Conservation (phyloP, 164 flowering plant species). For the Tetrastigma voinierianum region DNA sequence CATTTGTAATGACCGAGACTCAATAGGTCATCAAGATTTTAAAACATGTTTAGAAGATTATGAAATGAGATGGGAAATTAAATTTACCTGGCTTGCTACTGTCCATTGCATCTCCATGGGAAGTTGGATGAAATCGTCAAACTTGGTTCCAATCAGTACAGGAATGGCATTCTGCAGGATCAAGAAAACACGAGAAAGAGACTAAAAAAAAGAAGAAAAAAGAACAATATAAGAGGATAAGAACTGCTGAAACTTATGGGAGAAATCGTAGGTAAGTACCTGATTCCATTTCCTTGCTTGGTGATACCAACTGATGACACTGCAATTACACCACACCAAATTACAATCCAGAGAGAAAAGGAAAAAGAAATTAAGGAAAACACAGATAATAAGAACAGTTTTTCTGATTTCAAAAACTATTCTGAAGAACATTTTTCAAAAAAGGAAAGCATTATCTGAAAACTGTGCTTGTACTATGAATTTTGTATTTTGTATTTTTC, state of each 20-base stretch:
- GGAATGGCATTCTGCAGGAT: conserved; percentile 41
- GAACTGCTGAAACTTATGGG: not conserved
- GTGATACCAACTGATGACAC: conserved; percentile 40
- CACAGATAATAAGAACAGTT: no score
- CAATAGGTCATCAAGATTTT: not conserved
- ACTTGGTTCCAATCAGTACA: conserved; percentile 43
- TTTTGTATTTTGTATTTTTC: no score
- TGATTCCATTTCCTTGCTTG: conserved; percentile 43
- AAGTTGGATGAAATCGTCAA: conserved; percentile 53
- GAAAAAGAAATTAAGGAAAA: no score
- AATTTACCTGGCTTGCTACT: conserved; percentile 44
- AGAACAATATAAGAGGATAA: not conserved
- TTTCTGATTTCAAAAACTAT: no score
- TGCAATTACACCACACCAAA: conserved; percentile 17
- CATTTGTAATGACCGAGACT: no score
- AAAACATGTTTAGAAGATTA: no score
- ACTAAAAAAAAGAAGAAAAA: no score
- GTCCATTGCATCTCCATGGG: conserved; percentile 53
- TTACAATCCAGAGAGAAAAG: not conserved
- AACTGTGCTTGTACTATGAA: no score
- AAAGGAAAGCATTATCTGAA: no score
- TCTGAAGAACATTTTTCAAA: no score
- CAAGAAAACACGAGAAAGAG: not conserved
- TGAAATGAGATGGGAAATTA: not conserved
- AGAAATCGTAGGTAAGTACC: conserved; percentile 17